Percentiles rank a stretch among this genome's conserved stretches.
Conservation (phyloP, 1,284 basidiomycete species). For the Ceratobasidium sp. region DNA sequence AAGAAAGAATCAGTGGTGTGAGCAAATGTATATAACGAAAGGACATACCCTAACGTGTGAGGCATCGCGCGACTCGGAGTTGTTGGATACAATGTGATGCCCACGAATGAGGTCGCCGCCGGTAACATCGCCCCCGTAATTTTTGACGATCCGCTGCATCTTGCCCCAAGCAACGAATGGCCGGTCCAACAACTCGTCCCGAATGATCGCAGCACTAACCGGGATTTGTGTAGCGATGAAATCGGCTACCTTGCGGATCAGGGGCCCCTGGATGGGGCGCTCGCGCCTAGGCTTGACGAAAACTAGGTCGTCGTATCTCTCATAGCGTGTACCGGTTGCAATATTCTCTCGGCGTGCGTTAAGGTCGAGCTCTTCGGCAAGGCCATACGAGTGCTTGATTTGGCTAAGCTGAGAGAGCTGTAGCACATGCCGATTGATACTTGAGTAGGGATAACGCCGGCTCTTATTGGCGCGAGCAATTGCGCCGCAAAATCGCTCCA, state of each 20-base stretch:
- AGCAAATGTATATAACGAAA: not conserved
- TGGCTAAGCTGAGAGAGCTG: conserved; percentile 26
- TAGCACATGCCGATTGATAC: conserved; percentile 23
- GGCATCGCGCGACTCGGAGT: conserved; percentile 20
- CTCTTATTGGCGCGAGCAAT: conserved; percentile 17
- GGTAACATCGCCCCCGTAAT: not conserved
- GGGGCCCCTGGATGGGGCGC: conserved; percentile 48
- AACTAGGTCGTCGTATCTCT: not conserved
- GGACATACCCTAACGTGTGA: conserved; percentile 15
- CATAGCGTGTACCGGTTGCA: not conserved
- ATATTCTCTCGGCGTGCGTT: not conserved
- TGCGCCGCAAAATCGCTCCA: conserved; percentile 45
- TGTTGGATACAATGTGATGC: not conserved
- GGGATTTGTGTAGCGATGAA: not conserved
- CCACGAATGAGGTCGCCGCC: conserved; percentile 17
- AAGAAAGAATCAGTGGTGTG: not conserved
- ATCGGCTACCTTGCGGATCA: conserved; percentile 35
- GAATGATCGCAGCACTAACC: not conserved
- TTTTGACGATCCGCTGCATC: conserved; percentile 23
- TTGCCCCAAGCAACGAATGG: conserved; percentile 29
- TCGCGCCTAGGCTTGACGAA: conserved; percentile 3
- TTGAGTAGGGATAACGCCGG: conserved; percentile 24
- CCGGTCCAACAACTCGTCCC: not conserved
- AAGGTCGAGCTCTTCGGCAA: conserved; percentile 24
- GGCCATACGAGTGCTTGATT: conserved; percentile 23